phyloP scores from a whole-genome alignment of 495 filamentous ascomycete genomes.

The Hypomontagnella monticulosa region DNA sequence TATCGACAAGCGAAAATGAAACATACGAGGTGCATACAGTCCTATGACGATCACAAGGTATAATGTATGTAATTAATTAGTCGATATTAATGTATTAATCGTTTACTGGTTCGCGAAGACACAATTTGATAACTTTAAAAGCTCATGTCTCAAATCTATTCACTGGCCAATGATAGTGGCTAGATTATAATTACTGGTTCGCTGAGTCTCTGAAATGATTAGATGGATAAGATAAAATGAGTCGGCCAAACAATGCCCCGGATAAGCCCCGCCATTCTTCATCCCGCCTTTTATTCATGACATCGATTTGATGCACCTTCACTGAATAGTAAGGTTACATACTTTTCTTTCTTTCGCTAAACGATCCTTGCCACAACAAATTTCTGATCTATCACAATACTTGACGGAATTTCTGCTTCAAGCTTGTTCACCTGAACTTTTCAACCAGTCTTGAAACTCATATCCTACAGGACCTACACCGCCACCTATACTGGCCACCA shows the following conservation, averaged over 20 bases:
- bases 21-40: neutral
- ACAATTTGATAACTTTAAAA: neutral
- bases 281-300: neutral
- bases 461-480: too few species aligned
- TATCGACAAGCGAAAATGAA: neutral
- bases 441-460: too few species aligned
- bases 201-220: conserved; percentile 12
- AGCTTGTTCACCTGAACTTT: too few species aligned
- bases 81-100: neutral
- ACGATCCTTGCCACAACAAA: neutral
- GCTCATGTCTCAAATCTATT: neutral
- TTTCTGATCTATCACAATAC: neutral
- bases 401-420: too few species aligned
- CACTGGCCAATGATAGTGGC: conserved; percentile 5
- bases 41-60: too few species aligned
- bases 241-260: conserved; percentile 20
- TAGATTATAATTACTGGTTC: conserved; percentile 2
- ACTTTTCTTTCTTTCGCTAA: neutral
- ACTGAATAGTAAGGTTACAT: neutral
- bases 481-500: conserved; percentile 12
- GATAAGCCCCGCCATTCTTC: conserved; percentile 1
- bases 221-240: conserved; percentile 38
- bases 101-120: too few species aligned
- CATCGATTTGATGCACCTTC: conserved; percentile 13
- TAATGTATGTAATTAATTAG: neutral